These are phyloP conservation scores for Phoenix dactylifera DNA, from an alignment of 176 grass and related monocot genomes.

Conservation along the genomic window DNA sequence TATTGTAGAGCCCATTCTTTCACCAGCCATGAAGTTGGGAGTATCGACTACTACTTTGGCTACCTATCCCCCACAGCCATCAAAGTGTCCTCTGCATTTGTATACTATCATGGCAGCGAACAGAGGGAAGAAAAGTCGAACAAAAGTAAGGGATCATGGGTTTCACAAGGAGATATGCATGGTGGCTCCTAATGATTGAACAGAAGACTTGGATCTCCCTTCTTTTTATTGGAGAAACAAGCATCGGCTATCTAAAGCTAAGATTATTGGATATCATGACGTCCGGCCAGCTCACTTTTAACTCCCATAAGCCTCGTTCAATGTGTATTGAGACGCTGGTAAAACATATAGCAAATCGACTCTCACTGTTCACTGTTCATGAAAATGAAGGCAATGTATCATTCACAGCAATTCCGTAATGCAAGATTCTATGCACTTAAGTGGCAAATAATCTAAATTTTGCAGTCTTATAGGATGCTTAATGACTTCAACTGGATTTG, in stretches of 20 bases:
- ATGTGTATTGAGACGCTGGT: too few species aligned
- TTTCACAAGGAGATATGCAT: background rate
- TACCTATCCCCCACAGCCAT: background rate
- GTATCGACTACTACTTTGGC: conserved; percentile 5
- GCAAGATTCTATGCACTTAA: too few species aligned
- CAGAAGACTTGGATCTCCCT: background rate
- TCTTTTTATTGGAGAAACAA: background rate
- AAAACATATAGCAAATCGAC: too few species aligned
- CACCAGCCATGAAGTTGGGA: background rate
- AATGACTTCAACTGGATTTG: too few species aligned
- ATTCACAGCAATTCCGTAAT: too few species aligned
- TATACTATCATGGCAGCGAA: conserved; percentile 6
- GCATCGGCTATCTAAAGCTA: too few species aligned
- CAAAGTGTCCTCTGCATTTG: conserved; percentile 10
- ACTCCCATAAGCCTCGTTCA: too few species aligned
- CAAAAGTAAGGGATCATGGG: background rate
- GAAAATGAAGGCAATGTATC: too few species aligned
- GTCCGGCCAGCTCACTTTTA: too few species aligned
- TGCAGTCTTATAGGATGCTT: background rate
- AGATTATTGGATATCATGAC: too few species aligned
- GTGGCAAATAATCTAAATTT: too few species aligned
- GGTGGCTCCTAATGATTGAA: conserved; percentile 1
- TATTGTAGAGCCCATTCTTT: background rate
- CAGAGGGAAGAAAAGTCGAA: background rate
- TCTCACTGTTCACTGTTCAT: too few species aligned